These are phyloP conservation scores for Nidula niveotomentosa DNA, from an alignment of 1,284 basidiomycete species.

Conservation along the genomic window DNA sequence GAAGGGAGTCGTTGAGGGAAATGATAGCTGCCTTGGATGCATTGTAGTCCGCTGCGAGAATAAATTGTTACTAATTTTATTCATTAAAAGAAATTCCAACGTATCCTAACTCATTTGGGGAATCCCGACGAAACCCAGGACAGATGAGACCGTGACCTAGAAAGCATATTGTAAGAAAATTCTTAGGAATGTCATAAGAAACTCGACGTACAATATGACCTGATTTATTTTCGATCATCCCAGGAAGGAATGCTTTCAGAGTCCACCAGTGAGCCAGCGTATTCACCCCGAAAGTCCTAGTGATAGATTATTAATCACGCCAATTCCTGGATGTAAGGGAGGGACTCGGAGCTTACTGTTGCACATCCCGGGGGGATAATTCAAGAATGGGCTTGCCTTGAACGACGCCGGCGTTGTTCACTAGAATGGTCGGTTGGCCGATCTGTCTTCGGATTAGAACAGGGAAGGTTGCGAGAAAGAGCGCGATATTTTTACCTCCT, in stretches of 20 bases:
- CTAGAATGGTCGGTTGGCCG: conserved; percentile 84
- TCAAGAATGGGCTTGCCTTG: conserved; percentile 88
- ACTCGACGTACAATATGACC: conserved; percentile 80
- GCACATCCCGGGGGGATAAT: conserved; percentile 73
- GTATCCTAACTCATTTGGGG: conserved; percentile 75
- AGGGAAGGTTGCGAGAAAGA: neutral
- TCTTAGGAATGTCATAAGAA: conserved; percentile 6
- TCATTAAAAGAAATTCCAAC: conserved; percentile 2
- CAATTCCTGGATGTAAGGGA: too few relatives aligned
- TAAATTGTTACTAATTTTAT: too few relatives aligned
- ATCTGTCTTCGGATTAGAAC: conserved; percentile 45
- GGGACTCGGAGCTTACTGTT: conserved; percentile 55
- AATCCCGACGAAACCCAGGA: conserved; percentile 73
- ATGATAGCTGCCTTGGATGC: conserved; percentile 86
- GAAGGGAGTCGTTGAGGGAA: conserved; percentile 76
- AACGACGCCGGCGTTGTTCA: conserved; percentile 97
- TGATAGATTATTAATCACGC: neutral
- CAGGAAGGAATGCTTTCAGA: conserved; percentile 91
- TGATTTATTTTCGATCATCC: conserved; percentile 72
- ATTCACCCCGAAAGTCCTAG: conserved; percentile 89
- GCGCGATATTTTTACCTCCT: conserved; percentile 58
- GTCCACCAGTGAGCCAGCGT: conserved; percentile 89
- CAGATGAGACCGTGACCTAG: conserved; percentile 81
- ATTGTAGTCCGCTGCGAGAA: conserved; percentile 59
- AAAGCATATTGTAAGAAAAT: conserved; percentile 2